phyloP scores from a whole-genome alignment of 139 green algal genomes.

The Penium margaritaceum region DNA sequence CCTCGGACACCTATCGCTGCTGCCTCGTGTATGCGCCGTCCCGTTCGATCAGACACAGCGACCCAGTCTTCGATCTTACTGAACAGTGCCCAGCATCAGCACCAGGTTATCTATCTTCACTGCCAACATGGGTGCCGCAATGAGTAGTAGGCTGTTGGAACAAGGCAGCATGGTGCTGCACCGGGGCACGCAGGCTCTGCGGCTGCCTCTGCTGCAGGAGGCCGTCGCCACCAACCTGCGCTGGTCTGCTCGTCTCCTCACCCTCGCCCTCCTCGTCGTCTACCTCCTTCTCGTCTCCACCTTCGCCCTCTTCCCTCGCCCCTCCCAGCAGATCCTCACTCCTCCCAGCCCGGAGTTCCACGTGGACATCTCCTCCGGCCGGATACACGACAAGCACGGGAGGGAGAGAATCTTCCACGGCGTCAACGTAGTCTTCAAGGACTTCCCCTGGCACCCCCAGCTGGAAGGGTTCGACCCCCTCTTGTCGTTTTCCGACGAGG shows the following conservation, averaged over 20 bases:
- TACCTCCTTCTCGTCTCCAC: conserved; percentile 7
- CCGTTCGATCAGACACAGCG: too few relatives aligned
- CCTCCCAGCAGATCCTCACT: background rate
- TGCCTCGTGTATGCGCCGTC: too few relatives aligned
- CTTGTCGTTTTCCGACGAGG: conserved; percentile 8
- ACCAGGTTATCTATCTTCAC: too few relatives aligned
- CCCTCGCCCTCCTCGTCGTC: background rate
- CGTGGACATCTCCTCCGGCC: background rate
- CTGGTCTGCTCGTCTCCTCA: background rate
- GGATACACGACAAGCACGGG: conserved; percentile 10
- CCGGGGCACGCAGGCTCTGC: too few relatives aligned
- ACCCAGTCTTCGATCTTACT: too few relatives aligned
- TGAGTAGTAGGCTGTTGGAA: too few relatives aligned
- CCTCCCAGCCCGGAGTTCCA: background rate
- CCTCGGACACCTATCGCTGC: too few relatives aligned
- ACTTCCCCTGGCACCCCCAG: background rate
- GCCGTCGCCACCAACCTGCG: too few relatives aligned
- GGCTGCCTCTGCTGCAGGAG: too few relatives aligned
- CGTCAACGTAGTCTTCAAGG: conserved; percentile 27
- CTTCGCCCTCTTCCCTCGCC: background rate
- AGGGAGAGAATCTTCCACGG: conserved; percentile 24
- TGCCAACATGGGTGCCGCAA: too few relatives aligned
- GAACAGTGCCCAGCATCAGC: too few relatives aligned
- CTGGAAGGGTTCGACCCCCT: conserved; percentile 9
- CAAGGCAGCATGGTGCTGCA: too few relatives aligned